Evolutionary conservation across 805 yeast genomes (phyloP).

Genomic region (Kodamaea nitidulidarum): DNA sequence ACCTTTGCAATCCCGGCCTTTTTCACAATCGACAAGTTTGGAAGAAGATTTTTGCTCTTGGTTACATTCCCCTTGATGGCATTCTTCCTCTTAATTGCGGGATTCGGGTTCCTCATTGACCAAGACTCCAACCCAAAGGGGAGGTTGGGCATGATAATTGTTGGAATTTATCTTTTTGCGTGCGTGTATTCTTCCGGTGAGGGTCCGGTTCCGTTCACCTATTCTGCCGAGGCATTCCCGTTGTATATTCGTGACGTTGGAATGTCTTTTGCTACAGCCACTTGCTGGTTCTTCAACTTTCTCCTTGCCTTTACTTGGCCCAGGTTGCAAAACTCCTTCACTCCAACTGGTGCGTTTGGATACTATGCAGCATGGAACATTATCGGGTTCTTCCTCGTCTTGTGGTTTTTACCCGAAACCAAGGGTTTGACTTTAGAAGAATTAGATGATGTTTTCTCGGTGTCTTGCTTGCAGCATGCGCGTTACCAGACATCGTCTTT

Average conservation of each 20-base stretch:
- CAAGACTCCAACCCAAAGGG: slow-evolving; percentile 40
- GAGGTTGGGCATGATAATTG: slow-evolving; percentile 61
- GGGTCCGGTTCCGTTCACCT: slow-evolving; percentile 88
- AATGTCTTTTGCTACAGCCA: slow-evolving; percentile 74
- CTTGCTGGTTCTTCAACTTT: slow-evolving; percentile 71
- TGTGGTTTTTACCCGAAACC: slow-evolving; percentile 46
- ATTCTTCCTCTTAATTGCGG: slow-evolving; percentile 53
- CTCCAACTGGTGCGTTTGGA: slow-evolving; percentile 82
- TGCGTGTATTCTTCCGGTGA: slow-evolving; percentile 77
- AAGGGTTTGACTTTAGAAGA: slow-evolving; percentile 70
- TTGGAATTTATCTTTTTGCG: slow-evolving; percentile 71
- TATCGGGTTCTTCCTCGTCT: slow-evolving; percentile 57
- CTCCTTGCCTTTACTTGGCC: slow-evolving; percentile 78
- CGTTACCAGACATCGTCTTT: slow-evolving; percentile 29
- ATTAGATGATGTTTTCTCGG: slow-evolving; percentile 69
- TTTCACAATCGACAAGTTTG: slow-evolving; percentile 71
- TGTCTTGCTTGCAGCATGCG: slow-evolving; percentile 54
- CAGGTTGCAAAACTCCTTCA: slow-evolving; percentile 57
- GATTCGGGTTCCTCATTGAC: slow-evolving; percentile 71
- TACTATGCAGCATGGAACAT: slow-evolving; percentile 86
- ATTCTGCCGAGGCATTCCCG: slow-evolving; percentile 82
- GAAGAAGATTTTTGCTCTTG: slow-evolving; percentile 60
- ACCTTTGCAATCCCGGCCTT: slow-evolving; percentile 81
- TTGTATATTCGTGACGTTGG: slow-evolving; percentile 75
- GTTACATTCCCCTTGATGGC: slow-evolving; percentile 62